Evolutionary conservation across 225 moss, liverwort and hornwort species (phyloP).

Genomic region (Marchantia paleacea): DNA sequence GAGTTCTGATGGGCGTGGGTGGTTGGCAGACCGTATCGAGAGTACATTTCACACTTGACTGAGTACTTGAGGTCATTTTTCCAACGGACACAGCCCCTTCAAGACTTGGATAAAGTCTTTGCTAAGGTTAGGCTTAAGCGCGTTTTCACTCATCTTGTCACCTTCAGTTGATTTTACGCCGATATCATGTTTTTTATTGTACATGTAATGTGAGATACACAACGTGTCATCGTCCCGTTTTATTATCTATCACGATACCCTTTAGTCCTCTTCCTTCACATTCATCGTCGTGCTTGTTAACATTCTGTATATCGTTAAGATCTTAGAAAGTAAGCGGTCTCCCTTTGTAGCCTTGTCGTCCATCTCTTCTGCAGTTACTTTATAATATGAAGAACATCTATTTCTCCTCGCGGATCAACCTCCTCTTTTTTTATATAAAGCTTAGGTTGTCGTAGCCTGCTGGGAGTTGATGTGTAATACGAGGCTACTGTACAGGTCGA

Average conservation of each 20-base stretch:
- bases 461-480: neutral
- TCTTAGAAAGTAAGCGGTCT: neutral
- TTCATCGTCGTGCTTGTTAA: neutral
- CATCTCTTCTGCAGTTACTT: neutral
- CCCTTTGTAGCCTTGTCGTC: neutral
- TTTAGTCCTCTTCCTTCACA: neutral
- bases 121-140: constrained; percentile 51
- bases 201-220: neutral
- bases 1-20: constrained; percentile 2
- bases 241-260: neutral
- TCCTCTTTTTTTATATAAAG: neutral
- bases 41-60: constrained; percentile 67
- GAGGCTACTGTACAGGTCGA: constrained; percentile 54
- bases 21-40: constrained; percentile 63
- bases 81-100: constrained; percentile 82
- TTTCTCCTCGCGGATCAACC: too few relatives aligned
- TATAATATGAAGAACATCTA: neutral
- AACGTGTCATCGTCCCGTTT: neutral
- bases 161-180: neutral
- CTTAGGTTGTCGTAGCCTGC: neutral
- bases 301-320: too few relatives aligned
- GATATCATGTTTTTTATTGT: neutral
- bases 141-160: neutral
- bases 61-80: constrained; percentile 78
- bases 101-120: constrained; percentile 73